Conservation (phyloP, 1,284 basidiomycete genomes). For the Ceraceosorus bombacis region DNA sequence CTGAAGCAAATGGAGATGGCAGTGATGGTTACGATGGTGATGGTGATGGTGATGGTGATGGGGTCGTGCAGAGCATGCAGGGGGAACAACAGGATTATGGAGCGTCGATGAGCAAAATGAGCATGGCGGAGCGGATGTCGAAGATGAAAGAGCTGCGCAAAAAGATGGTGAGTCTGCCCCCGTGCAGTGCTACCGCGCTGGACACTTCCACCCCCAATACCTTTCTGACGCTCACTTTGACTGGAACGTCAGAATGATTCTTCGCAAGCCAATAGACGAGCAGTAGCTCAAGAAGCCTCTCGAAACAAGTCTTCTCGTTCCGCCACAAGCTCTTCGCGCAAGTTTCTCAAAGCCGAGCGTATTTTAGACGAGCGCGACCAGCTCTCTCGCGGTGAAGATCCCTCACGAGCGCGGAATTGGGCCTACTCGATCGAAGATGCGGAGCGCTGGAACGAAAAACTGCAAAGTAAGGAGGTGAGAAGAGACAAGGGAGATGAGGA, state of each 20-base stretch:
- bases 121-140: conserved; percentile 64
- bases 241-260: conserved; percentile 20
- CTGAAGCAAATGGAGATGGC: too few relatives aligned
- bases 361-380: conserved; percentile 78
- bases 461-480: conserved; percentile 63
- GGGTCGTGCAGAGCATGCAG: too few relatives aligned
- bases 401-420: conserved; percentile 76
- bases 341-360: conserved; percentile 63
- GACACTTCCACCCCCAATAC: neutral
- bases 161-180: conserved; percentile 61
- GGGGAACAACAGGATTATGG: too few relatives aligned
- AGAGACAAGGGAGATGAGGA: conserved; percentile 65
- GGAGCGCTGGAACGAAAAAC: conserved; percentile 84
- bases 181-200: neutral
- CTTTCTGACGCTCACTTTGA: neutral
- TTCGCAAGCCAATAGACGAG: conserved; percentile 29
- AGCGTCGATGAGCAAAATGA: too few relatives aligned
- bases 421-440: conserved; percentile 90
- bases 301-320: conserved; percentile 2
- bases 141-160: conserved; percentile 68
- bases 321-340: conserved; percentile 18
- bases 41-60: too few relatives aligned
- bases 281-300: conserved; percentile 18
- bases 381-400: conserved; percentile 68
- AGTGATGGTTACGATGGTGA: too few relatives aligned